Evolutionary conservation across 345 rosid species (phyloP), one percentile per base, ranked within the genome.

Genomic region (Schrenkiella parvula): DNA sequence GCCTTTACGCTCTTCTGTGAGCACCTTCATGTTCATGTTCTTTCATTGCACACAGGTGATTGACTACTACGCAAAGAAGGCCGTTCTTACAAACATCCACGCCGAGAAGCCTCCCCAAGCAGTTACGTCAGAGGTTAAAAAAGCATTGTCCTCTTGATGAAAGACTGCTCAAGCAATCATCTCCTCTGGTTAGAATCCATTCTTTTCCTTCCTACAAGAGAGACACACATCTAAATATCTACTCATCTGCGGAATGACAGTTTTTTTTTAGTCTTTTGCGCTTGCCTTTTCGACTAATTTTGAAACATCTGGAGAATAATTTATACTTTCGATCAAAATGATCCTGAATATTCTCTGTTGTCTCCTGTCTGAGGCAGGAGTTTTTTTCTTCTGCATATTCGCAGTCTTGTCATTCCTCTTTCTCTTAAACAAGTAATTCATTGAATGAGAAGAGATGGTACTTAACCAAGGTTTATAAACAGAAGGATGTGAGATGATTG

Each of bases 111-210:
- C 86, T 28, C 92, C 89, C 0, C 78, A 84, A 73, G 95, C 84
- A 72, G 97, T 93, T 59, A 83, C 92, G n/a, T 43, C 72, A 15
- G 96, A 89, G 84, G 96, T 93, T 75, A 81, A 89, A 82, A 91
- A 88, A 53, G 90, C 46, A 41, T 84, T 91, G 38, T 89, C 91
- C 15, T 68, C 9, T 35, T 75, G 59, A 53, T 68, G 25, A 52
- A 52, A 43, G 37, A 34, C 34, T 42, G 13, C 19, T 52, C 35
- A 42, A 68, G 43, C 41, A 61, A 60, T 50, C 39, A 58, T 51
- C 54, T 66, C 71, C 37, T 44, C 65, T 53, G 75, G 75, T 76
- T 54, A 60, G 71, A 69, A 44, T 54, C 70, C 65, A 62, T 69
- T 69, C 31, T 69, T 76, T 76, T 70, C 29, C 53, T 43, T 61